Evolutionary conservation across 2,329 filamentous ascomycete genomes (phyloP), one percentile per base, ranked within the genome.

Genomic region (Xylaria sp.): DNA sequence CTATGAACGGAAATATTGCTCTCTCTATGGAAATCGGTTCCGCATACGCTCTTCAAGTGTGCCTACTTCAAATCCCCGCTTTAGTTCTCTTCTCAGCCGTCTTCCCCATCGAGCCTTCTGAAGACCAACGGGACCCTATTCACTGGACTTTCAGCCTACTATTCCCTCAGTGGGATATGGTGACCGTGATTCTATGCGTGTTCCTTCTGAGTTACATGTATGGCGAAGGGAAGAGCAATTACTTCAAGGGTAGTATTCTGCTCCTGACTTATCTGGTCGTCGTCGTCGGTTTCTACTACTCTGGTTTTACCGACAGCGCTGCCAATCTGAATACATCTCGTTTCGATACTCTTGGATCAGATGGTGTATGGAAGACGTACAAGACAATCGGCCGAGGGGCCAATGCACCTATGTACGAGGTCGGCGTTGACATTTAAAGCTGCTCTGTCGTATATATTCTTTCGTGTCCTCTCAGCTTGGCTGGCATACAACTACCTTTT

Each of bases 1-100:
- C 95, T 57, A 99, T 99, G 94, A 98, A 99, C 74, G 95, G 95
- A 63, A 99, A 99, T 77, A 98, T 99, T 77, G 95, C 95, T 0
- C 82, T 99, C 17, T 97, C 93, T 38, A 99, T 99, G 95, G 95
- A 99, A 75, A 99, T 99, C 70, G 95, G 95, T 69, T 97, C 94
- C 0, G 94, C 94, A 2, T 99, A 99, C 74, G 95, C 95, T 1
- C 83, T 99, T 45, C 95, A 99, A 78, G 95, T 99, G 52, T 97
- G 94, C 74, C 84, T 99, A 28, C 84, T 99, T 19, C 95, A 99
- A 75, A 94, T 98, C 19, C 95, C 95, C 0, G 93, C 93, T 0
- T 82, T 99, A 1, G 94, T 99, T 1, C 83, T 97, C 43, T 99
- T 94, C 82, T 96, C 92, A 63, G 94, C 92, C 9, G 76, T 94